These are phyloP conservation scores for Colletotrichum sublineola DNA, from an alignment of 2,329 filamentous ascomycete species.

Conservation along the genomic window DNA sequence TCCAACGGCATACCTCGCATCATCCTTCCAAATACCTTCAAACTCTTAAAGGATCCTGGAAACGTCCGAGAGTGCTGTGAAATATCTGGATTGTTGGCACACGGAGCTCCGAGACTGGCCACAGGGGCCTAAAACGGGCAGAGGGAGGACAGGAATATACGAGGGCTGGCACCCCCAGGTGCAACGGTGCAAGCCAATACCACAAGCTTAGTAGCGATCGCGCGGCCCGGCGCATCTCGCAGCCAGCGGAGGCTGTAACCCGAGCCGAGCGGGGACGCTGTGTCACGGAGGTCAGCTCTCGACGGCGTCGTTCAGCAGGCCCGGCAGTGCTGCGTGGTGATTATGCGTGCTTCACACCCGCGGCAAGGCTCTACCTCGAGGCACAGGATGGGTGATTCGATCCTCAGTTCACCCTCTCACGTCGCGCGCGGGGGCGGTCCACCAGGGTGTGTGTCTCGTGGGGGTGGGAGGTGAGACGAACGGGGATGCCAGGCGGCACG, in stretches of 20 bases:
- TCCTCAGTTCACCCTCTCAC: constrained; percentile 16
- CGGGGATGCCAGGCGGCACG: not conserved
- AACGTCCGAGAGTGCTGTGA: not conserved
- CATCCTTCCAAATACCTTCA: constrained; percentile 1
- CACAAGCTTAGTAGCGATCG: constrained; percentile 28
- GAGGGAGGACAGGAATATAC: not conserved
- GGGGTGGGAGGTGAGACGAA: constrained; percentile 28
- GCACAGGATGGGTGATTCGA: constrained; percentile 9
- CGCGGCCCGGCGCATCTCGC: constrained; percentile 35
- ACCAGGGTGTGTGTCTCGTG: constrained; percentile 2
- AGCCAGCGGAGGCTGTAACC: constrained; percentile 27
- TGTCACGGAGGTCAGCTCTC: constrained; percentile 30
- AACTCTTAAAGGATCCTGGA: not conserved
- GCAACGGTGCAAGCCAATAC: constrained; percentile 26
- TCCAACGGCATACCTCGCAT: constrained; percentile 11
- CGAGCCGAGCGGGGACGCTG: constrained; percentile 30
- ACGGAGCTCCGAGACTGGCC: constrained; percentile 1
- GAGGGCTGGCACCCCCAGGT: constrained; percentile 7
- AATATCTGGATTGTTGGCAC: not conserved
- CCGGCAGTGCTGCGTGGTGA: constrained; percentile 18
- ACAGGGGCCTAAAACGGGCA: not conserved
- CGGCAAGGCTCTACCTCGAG: not conserved
- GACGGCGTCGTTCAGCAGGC: constrained; percentile 19
- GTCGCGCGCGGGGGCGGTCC: not conserved
- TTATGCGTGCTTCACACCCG: constrained; percentile 6